phyloP scores from a whole-genome alignment of 1,284 basidiomycete species.

The Afroboletus lepidellus region DNA sequence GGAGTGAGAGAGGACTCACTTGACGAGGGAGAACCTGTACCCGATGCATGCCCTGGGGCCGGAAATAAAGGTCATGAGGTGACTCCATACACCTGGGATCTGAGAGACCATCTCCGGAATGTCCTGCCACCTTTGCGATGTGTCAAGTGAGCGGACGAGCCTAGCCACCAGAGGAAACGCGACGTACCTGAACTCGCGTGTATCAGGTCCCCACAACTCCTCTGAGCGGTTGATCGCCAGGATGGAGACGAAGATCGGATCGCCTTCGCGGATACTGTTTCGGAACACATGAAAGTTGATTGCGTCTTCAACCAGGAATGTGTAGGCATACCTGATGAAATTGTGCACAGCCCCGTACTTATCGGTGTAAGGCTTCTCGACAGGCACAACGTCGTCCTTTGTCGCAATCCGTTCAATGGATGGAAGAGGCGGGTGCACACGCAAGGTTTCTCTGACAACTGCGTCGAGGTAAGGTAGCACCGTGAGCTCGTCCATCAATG shows the following conservation, averaged over 20 bases:
- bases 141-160: background rate
- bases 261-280: conserved; percentile 39
- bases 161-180: too few species aligned
- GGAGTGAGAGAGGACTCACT: background rate
- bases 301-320: too few species aligned
- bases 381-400: conserved; percentile 60
- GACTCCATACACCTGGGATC: background rate
- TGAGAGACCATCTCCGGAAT: background rate
- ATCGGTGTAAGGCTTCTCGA: conserved; percentile 45
- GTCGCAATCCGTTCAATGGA: conserved; percentile 48
- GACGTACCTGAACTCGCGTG: conserved; percentile 30
- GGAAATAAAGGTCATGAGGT: background rate
- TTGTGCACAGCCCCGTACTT: conserved; percentile 38
- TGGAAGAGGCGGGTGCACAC: conserved; percentile 40
- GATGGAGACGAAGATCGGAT: conserved; percentile 40
- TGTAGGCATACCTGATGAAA: conserved; percentile 16
- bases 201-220: conserved; percentile 48
- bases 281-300: background rate
- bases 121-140: background rate
- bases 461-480: conserved; percentile 59
- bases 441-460: conserved; percentile 58
- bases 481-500: conserved; percentile 62
- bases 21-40: background rate
- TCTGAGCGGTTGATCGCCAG: conserved; percentile 39
- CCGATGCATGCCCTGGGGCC: background rate